These are phyloP conservation scores for Russula dissimulans DNA, from an alignment of 768 basidiomycete species.

Conservation along the genomic window DNA sequence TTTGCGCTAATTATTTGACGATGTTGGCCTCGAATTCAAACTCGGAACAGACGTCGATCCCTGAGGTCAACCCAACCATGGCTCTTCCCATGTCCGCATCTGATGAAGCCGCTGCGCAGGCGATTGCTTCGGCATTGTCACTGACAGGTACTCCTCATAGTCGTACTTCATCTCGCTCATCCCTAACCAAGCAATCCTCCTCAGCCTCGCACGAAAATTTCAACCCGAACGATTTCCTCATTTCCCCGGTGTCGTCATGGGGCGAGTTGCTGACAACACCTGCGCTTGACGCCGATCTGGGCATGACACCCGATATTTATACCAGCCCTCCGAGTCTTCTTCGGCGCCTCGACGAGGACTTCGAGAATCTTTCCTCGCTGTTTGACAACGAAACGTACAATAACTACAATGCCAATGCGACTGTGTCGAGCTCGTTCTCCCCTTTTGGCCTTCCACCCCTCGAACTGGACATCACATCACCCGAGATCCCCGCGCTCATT, in stretches of 20 bases:
- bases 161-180: too few relatives aligned
- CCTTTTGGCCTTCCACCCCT: constrained; percentile 18
- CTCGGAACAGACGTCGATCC: constrained; percentile 27
- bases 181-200: neutral
- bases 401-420: constrained; percentile 1
- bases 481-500: constrained; percentile 38
- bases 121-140: constrained; percentile 14
- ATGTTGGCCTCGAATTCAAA: constrained; percentile 52
- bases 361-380: constrained; percentile 24
- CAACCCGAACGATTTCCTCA: constrained; percentile 36
- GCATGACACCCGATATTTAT: constrained; percentile 31
- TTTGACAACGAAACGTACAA: constrained; percentile 17
- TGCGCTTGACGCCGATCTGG: constrained; percentile 27
- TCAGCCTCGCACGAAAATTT: constrained; percentile 30
- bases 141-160: constrained; percentile 3
- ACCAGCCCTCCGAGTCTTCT: constrained; percentile 38
- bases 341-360: constrained; percentile 27
- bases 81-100: constrained; percentile 10
- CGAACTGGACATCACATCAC: constrained; percentile 39
- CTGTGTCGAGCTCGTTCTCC: neutral
- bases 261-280: constrained; percentile 38
- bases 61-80: constrained; percentile 19
- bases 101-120: constrained; percentile 15
- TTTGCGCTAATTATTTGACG: constrained; percentile 50
- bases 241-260: constrained; percentile 42